phyloP scores from a whole-genome alignment of 768 basidiomycete genomes.

The Auriculariales sp. region DNA sequence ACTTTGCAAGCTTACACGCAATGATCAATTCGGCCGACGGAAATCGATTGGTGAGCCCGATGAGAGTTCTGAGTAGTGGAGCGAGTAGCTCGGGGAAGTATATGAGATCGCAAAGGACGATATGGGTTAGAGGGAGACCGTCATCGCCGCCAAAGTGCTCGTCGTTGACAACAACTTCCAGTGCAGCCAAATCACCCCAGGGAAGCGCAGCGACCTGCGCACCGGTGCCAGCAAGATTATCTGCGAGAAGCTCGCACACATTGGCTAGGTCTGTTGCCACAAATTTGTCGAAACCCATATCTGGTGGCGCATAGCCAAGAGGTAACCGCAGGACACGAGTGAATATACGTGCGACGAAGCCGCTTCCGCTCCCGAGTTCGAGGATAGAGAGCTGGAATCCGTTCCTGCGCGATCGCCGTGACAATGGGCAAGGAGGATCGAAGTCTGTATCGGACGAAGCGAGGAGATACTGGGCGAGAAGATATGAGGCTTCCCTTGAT shows the following conservation, averaged over 20 bases:
- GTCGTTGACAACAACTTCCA: neutral
- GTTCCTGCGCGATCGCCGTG: conserved; percentile 8
- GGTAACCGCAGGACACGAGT: conserved; percentile 26
- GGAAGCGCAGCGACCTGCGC: neutral
- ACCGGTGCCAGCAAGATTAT: conserved; percentile 17
- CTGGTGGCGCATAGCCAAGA: neutral
- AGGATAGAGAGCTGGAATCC: conserved; percentile 25
- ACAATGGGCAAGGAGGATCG: conserved; percentile 36
- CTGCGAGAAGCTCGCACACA: conserved; percentile 38
- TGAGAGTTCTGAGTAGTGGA: conserved; percentile 57
- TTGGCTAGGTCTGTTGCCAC: conserved; percentile 64
- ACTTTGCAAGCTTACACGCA: conserved; percentile 39
- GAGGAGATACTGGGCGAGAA: conserved; percentile 40
- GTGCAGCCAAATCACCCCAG: conserved; percentile 7
- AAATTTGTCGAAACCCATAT: conserved; percentile 10
- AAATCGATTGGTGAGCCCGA: conserved; percentile 40
- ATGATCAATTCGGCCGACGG: conserved; percentile 34
- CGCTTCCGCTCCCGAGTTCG: conserved; percentile 72
- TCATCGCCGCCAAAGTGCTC: conserved; percentile 13
- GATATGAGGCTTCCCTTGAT: conserved; percentile 61
- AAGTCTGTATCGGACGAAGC: conserved; percentile 23
- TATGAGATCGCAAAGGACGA: conserved; percentile 78
- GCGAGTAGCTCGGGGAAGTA: conserved; percentile 77
- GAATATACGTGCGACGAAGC: conserved; percentile 38
- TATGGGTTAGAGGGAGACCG: conserved; percentile 40